Percentiles rank a stretch among this genome's conserved stretches.
Conservation (phyloP, 768 basidiomycete species). For the Leccinellum albellum region DNA sequence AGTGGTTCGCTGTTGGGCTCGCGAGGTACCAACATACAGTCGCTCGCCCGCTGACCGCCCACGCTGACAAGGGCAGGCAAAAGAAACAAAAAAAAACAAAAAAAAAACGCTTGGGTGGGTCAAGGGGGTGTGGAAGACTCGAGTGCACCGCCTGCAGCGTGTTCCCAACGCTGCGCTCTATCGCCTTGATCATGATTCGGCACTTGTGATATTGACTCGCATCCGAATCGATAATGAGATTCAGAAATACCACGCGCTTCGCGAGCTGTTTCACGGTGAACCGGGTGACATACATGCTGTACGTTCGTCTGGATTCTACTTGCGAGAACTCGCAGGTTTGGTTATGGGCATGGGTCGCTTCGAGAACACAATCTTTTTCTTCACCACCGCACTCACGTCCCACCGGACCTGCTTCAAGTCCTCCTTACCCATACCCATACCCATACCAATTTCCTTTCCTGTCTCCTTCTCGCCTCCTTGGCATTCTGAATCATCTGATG, state of each 20-base stretch:
- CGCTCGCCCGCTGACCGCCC: too few species aligned
- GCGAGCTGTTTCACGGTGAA: neutral
- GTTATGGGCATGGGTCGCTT: slow-evolving; percentile 78
- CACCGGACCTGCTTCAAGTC: slow-evolving; percentile 36
- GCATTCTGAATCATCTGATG: neutral
- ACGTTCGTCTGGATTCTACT: neutral
- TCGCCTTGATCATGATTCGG: neutral
- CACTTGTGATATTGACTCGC: too few species aligned
- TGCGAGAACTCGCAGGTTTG: slow-evolving; percentile 21
- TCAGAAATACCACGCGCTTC: neutral
- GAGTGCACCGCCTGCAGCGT: slow-evolving; percentile 7
- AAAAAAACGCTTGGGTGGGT: slow-evolving; percentile 19
- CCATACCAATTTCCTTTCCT: neutral
- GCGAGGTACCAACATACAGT: too few species aligned
- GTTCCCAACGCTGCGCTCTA: slow-evolving; percentile 14
- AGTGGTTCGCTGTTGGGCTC: too few species aligned
- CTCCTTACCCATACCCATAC: neutral
- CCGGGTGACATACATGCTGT: too few species aligned
- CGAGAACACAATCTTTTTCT: slow-evolving; percentile 78
- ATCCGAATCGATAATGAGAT: too few species aligned
- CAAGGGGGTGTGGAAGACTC: slow-evolving; percentile 8
- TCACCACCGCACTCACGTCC: slow-evolving; percentile 68
- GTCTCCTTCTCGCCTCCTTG: neutral
- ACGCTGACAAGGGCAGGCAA: neutral
- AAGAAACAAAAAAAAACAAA: neutral